Evolutionary conservation across 352 stramenopile species (phyloP), one percentile per base, ranked within the genome.

Genomic region (Plasmopara viticola): DNA sequence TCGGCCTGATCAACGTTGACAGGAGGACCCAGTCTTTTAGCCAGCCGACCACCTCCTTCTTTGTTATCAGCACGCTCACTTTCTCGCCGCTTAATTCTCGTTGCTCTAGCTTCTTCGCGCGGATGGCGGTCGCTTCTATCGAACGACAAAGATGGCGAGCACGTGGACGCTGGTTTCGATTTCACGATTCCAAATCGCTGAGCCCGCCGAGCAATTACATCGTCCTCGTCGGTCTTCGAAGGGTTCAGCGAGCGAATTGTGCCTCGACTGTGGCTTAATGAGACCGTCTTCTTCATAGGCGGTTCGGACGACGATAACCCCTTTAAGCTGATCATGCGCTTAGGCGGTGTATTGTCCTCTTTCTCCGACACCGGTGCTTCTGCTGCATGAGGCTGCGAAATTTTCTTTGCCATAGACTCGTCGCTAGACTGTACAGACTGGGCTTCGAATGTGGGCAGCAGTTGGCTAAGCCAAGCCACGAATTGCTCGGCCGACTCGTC

Each of bases 1-100:
- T 91, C 72, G 2, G 80, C 80, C 43, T 91, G 80, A 46, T 89
- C 76, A 20, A 86, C 74, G 51, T 89, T 91, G 41, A 91, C 76
- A 0, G 80, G 80, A 1, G 80, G 80, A 0, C 80, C 80, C 6
- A 91, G 72, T 46, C 84, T 44, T 30, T 80, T 60, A 1, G 77
- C 66, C 34, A 86, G 17, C 0, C 70, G 59, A n/a, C 64, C 61
- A 41, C 40, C 47, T n/a, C 51, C 35, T 20, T 72, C 50, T 12
- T 61, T 65, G 46, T 39, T 46, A 20, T 42, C 42, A 43, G 70
- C 50, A 9, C 60, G 45, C 9, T 67, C 47, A 41, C 48, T 59
- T 42, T 49, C 60, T 44, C 58, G 53, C 8, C 59, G 48, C 46
- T 71, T 76, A 51, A 45, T 72, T 37, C 55, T 45, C 43, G 48